Percentiles rank a stretch among this genome's conserved stretches.
Conservation (phyloP, 2,329 filamentous ascomycete genomes). For the Colletotrichum chlorophyti region DNA sequence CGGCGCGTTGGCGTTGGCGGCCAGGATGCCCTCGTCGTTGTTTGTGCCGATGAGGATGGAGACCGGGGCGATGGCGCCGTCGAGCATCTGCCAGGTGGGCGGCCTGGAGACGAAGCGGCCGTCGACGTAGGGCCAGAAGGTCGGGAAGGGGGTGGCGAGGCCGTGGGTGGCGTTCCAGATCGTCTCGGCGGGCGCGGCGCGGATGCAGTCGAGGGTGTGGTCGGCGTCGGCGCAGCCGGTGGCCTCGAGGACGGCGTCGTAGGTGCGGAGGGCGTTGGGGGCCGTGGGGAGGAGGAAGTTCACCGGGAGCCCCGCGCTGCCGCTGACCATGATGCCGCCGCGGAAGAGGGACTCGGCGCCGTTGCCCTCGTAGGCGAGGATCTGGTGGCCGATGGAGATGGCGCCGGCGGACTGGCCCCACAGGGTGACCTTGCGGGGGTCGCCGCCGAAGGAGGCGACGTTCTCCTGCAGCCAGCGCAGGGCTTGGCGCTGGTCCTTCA, state of each 20-base stretch:
- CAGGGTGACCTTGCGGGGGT: conserved; percentile 54
- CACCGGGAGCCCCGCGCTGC: not conserved
- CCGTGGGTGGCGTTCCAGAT: not conserved
- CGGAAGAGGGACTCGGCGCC: conserved; percentile 11
- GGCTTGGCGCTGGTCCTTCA: conserved; percentile 57
- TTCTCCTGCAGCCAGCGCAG: conserved; percentile 64
- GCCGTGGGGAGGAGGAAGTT: conserved; percentile 1
- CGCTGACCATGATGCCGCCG: conserved; percentile 17
- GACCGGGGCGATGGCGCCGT: not conserved
- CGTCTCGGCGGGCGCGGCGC: not conserved
- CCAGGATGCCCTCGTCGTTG: conserved; percentile 13
- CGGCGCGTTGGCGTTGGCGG: not conserved
- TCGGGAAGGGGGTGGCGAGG: not conserved
- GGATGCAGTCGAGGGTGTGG: conserved; percentile 13
- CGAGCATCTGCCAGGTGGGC: conserved; percentile 1
- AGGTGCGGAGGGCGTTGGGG: not conserved
- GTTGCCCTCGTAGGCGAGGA: conserved; percentile 16
- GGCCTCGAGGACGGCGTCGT: not conserved
- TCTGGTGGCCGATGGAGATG: conserved; percentile 12
- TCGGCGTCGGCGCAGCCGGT: conserved; percentile 12
- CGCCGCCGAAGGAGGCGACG: conserved; percentile 59
- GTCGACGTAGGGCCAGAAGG: conserved; percentile 16
- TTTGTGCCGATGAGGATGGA: conserved; percentile 11
- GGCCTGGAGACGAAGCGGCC: conserved; percentile 6
- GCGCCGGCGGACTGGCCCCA: conserved; percentile 55